Evolutionary conservation across 805 yeast genomes (phyloP), one percentile per base, ranked within the genome.

Genomic region (Kluyveromyces aestuarii): DNA sequence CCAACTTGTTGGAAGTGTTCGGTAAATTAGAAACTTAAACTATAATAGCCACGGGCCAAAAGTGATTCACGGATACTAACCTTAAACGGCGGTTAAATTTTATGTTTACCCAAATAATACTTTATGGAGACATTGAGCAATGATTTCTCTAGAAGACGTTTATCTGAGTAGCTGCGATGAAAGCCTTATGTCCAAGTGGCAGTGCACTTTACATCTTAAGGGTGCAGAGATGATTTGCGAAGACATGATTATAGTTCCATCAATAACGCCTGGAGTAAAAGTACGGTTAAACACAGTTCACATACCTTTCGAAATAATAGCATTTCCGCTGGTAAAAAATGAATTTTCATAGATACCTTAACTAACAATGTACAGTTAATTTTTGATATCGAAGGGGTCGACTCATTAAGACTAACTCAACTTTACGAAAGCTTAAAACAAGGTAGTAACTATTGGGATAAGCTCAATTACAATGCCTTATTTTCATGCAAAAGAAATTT

Each of bases 1-100:
- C 93, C 93, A 69, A 52, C 60, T 63, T 27, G 41, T 38, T 18
- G 27, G 19, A 17, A 16, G 2, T 37, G 4, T 6, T 8, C n/a
- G 21, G 17, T 39, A 8, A 16, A 36, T 5, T 11, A 13, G 7
- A 30, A 30, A 30, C 35, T 30, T n/a, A n/a, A n/a, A 30, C 25
- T 21, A 37, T 5, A 3, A 38, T 8, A 38, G 9, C 41, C 13
- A 38, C 25, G 9, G 8, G 4, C 6, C 6, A 21, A 3, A 21
- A 30, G 4, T 30, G 4, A 11, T 30, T 5, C 8, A 30, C 7
- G 35, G 7, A 30, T 13, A 3, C 35, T 5, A 13, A 11, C 3
- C 35, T 11, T 11, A 8, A 30, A 10, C 14, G 35, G 35, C 35
- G 35, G 35, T 30, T 30, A 30, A 30, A 7, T 30, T 30, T 13